A percentile compares a stretch with the other conserved stretches of the same genome.
phyloP scores from a whole-genome alignment of 768 basidiomycete species.

The Lentinula raphanica region DNA sequence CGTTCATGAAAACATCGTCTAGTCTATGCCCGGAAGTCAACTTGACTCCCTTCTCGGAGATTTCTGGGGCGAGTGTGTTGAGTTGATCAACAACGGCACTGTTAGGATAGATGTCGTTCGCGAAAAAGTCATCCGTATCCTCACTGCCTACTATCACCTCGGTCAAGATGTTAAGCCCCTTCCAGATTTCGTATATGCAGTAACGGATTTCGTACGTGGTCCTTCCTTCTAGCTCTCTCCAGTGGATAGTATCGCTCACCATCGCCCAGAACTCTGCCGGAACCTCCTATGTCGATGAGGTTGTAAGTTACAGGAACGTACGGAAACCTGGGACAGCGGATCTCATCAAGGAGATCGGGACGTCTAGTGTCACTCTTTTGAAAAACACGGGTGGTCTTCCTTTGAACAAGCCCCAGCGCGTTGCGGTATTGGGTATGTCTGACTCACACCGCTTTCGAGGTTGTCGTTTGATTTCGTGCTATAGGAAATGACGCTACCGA shows the following conservation, averaged over 20 bases:
- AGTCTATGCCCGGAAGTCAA: slow-evolving; percentile 9
- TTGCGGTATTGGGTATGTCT: slow-evolving; percentile 1
- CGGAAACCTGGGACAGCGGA: slow-evolving; percentile 6
- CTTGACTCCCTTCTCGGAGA: background rate
- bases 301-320: background rate
- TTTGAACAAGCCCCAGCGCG: background rate
- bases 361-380: slow-evolving; percentile 38
- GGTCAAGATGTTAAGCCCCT: slow-evolving; percentile 10
- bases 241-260: background rate
- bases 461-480: background rate
- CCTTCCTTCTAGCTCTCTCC: background rate
- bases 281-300: background rate
- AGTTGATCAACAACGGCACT: slow-evolving; percentile 40
- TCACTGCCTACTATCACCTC: slow-evolving; percentile 36
- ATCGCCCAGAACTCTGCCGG: background rate
- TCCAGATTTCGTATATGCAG: background rate
- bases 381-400: slow-evolving; percentile 29
- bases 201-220: too few species aligned
- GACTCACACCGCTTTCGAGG: background rate
- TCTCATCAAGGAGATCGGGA: slow-evolving; percentile 39
- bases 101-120: slow-evolving; percentile 41
- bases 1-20: slow-evolving; percentile 1
- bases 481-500: slow-evolving; percentile 30
- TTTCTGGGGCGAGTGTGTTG: slow-evolving; percentile 24
- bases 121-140: slow-evolving; percentile 55